Conservation (phyloP, 2,329 filamentous ascomycete genomes). For the Epichloe typhina region DNA sequence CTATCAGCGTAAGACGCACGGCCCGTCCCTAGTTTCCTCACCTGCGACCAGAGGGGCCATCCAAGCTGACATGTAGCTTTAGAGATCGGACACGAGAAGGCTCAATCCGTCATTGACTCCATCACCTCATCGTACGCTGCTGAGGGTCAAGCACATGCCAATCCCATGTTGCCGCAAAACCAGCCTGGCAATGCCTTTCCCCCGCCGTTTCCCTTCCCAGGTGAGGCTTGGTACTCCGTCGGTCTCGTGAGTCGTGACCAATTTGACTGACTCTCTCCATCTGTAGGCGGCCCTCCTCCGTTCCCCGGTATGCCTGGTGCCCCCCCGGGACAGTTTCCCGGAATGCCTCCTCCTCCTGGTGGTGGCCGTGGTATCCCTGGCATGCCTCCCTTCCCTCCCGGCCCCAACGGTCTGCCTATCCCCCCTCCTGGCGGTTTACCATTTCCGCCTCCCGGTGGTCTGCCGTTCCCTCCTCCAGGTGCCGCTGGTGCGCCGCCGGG, state of each 20-base stretch:
- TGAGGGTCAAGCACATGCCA: slow-evolving; percentile 76
- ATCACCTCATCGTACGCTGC: slow-evolving; percentile 94
- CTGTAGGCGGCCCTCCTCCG: slow-evolving; percentile 38
- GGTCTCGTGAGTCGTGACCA: slow-evolving; percentile 11
- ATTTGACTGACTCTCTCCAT: not conserved
- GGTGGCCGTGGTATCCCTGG: slow-evolving; percentile 33
- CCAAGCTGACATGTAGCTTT: not conserved
- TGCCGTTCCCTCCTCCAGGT: slow-evolving; percentile 27
- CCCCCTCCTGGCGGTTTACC: slow-evolving; percentile 29
- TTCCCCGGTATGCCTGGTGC: slow-evolving; percentile 39
- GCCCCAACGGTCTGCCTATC: slow-evolving; percentile 8
- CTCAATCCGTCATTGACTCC: slow-evolving; percentile 94
- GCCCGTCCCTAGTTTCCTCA: not conserved
- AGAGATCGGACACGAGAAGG: slow-evolving; percentile 98
- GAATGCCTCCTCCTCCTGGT: slow-evolving; percentile 27
- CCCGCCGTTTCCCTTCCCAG: slow-evolving; percentile 52
- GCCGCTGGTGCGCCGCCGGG: slow-evolving; percentile 14
- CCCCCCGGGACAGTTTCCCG: slow-evolving; percentile 26
- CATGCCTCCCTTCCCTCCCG: slow-evolving; percentile 31
- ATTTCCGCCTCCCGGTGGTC: slow-evolving; percentile 23
- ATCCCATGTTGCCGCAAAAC: slow-evolving; percentile 67
- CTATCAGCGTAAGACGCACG: slow-evolving; percentile 61
- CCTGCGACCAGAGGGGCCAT: not conserved
- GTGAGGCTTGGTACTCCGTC: slow-evolving; percentile 22
- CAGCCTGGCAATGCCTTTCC: slow-evolving; percentile 40